Evolutionary conservation across 371 early-diverging fungal genomes (phyloP), one percentile per base, ranked within the genome.

Genomic region (Dipsacomyces acuminosporus): DNA sequence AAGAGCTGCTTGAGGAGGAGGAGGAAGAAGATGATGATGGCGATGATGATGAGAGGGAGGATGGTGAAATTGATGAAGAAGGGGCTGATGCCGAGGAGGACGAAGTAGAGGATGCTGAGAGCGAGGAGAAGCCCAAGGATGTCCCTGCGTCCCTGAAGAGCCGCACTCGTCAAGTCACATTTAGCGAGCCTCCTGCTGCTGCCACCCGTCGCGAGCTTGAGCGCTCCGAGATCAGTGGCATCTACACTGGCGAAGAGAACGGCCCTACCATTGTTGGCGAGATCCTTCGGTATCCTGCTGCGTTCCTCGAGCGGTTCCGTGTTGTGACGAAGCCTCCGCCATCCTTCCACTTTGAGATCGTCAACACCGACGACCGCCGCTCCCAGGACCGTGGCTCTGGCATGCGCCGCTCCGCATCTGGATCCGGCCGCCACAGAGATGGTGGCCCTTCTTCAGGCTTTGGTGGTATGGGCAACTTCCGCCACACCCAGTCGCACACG

Each of bases 261-360:
- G 45, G 50, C 20, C 61, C 60, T 6, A 44, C 41, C 17, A 57
- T 64, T 19, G 64, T 59, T 2, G 66, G 44, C 23, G 61, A 60
- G 41, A 74, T 74, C 17, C 54, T 62, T 30, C 54, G 54, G 22
- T 74, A 75, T 36, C 75, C 75, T 19, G 78, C 79, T 50, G 82
- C 77, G 47, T 96, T 93, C 71, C 79, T 96, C 74, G 73, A 87
- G 75, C 83, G 82, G 53, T 92, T 93, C 75, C 77, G 76, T 66
- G 72, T 74, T 9, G 72, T 84, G 35, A 84, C 89, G 71, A 75
- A 71, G 26, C 74, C 80, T 43, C 88, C 89, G 11, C 75, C 77
- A 9, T 83, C 84, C 30, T 74, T 92, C 50, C 60, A 60, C 54
- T 62, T 71, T 55, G 76, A 75, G 45, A 65, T 73, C 20, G 79